phyloP scores from a whole-genome alignment of 306 rosid species.

The Quillaja saponaria region DNA sequence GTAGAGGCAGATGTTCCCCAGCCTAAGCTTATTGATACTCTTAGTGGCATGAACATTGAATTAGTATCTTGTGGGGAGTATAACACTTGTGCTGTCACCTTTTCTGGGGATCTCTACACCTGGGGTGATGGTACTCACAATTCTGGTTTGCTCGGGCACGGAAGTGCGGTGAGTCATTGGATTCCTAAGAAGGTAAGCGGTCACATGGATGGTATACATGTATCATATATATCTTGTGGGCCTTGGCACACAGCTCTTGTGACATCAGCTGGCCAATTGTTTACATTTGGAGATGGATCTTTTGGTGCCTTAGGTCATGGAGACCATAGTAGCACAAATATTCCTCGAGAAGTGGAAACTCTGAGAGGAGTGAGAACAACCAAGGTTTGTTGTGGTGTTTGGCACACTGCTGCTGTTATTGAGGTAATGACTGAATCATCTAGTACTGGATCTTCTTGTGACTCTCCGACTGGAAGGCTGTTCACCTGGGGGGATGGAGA shows the following conservation, averaged over 20 bases:
- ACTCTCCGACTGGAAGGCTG: slow-evolving; percentile 61
- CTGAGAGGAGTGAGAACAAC: slow-evolving; percentile 71
- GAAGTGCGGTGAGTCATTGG: slow-evolving; percentile 83
- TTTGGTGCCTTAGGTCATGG: slow-evolving; percentile 98
- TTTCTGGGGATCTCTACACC: slow-evolving; percentile 88
- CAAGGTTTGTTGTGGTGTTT: slow-evolving; percentile 89
- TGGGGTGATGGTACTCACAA: slow-evolving; percentile 88
- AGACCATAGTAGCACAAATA: slow-evolving; percentile 58
- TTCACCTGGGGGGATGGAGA: slow-evolving; percentile 99
- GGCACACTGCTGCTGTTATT: slow-evolving; percentile 97
- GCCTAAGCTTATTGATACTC: slow-evolving; percentile 73
- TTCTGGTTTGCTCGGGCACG: slow-evolving; percentile 84
- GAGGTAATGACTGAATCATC: slow-evolving; percentile 52
- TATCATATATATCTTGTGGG: slow-evolving; percentile 86
- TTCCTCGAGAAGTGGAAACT: slow-evolving; percentile 78
- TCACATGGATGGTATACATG: slow-evolving; percentile 64
- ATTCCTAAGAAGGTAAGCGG: slow-evolving; percentile 82
- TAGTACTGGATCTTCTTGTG: slow-evolving; percentile 43
- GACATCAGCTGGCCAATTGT: slow-evolving; percentile 82
- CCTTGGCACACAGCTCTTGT: slow-evolving; percentile 93
- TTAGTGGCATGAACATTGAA: slow-evolving; percentile 72
- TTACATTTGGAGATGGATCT: slow-evolving; percentile 98
- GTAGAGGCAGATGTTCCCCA: slow-evolving; percentile 72
- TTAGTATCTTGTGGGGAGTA: slow-evolving; percentile 91
- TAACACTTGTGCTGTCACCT: slow-evolving; percentile 90